Evolutionary conservation across 2,329 filamentous ascomycete genomes (phyloP).

Genomic region (Remersonia thermophila): DNA sequence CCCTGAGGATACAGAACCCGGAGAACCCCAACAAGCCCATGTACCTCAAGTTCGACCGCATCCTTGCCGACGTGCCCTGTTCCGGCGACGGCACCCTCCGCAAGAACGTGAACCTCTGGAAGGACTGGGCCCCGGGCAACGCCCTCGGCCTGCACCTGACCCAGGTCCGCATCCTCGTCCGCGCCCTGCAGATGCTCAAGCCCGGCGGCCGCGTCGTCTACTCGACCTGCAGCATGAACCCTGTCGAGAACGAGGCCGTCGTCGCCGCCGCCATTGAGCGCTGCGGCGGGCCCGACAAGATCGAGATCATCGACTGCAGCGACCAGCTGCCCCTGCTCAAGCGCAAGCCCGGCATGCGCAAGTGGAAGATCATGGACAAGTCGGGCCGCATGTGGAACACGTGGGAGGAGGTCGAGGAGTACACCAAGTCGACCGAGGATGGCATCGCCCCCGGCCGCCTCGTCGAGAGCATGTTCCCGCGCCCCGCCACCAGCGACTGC

Average conservation of each 20-base stretch:
- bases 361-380: slow-evolving; percentile 90
- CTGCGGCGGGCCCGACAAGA: slow-evolving; percentile 71
- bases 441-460: slow-evolving; percentile 54
- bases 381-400: slow-evolving; percentile 63
- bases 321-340: slow-evolving; percentile 65
- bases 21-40: slow-evolving; percentile 38
- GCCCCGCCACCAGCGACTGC: slow-evolving; percentile 38
- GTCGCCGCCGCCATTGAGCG: slow-evolving; percentile 77
- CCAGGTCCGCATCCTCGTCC: slow-evolving; percentile 79
- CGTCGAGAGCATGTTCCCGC: slow-evolving; percentile 72
- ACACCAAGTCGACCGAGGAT: slow-evolving; percentile 47
- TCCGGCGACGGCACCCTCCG: slow-evolving; percentile 87
- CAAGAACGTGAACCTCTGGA: slow-evolving; percentile 92
- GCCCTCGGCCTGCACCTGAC: slow-evolving; percentile 77
- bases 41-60: slow-evolving; percentile 94
- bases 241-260: slow-evolving; percentile 91
- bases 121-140: slow-evolving; percentile 82
- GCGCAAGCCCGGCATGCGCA: slow-evolving; percentile 61
- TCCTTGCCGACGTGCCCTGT: slow-evolving; percentile 92
- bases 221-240: slow-evolving; percentile 98
- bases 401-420: slow-evolving; percentile 70
- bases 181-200: slow-evolving; percentile 91
- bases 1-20: slow-evolving; percentile 65
- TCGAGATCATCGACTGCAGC: slow-evolving; percentile 75
- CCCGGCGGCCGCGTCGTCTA: slow-evolving; percentile 90